Conservation (phyloP, 2,329 filamentous ascomycete species). For the Pseudonectria buxi region DNA sequence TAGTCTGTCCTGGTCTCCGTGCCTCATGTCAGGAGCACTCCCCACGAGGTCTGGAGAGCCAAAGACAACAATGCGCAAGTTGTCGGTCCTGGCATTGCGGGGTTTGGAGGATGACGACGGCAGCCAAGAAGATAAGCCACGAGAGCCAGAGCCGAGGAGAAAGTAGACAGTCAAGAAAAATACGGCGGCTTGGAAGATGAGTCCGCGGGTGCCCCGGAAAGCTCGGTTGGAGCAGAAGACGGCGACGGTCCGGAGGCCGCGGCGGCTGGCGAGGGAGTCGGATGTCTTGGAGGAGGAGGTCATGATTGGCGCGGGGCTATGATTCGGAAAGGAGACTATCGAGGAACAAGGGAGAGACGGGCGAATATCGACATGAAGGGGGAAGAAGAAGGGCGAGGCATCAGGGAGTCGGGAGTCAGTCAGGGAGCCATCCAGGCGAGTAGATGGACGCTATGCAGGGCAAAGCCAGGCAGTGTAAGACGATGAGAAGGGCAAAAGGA, state of each 20-base stretch:
- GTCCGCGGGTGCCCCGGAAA: slow-evolving; percentile 29
- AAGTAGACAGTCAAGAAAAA: slow-evolving; percentile 22
- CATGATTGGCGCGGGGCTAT: too few relatives aligned
- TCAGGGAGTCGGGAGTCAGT: too few relatives aligned
- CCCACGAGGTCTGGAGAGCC: slow-evolving; percentile 42
- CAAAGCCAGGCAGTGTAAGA: too few relatives aligned
- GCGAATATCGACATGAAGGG: too few relatives aligned
- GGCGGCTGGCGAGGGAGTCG: slow-evolving; percentile 14
- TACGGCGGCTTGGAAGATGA: slow-evolving; percentile 21
- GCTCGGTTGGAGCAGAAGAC: slow-evolving; percentile 36
- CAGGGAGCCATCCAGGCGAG: too few relatives aligned
- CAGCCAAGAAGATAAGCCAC: too few relatives aligned
- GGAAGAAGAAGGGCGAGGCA: too few relatives aligned
- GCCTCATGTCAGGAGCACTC: slow-evolving; percentile 26
- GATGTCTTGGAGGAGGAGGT: neutral
- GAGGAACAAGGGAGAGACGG: too few relatives aligned
- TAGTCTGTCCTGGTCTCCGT: slow-evolving; percentile 14
- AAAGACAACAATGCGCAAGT: slow-evolving; percentile 45
- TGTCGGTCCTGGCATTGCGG: slow-evolving; percentile 20
- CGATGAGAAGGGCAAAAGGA: too few relatives aligned
- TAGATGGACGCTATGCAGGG: too few relatives aligned
- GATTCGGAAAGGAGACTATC: too few relatives aligned
- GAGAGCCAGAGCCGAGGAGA: slow-evolving; percentile 14
- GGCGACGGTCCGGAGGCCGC: slow-evolving; percentile 24
- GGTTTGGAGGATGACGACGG: slow-evolving; percentile 5